A percentile compares a stretch with the other conserved stretches of the same genome.
Conservation (phyloP, 108 stramenopile genomes). For the Pseudonitzschia pungens region DNA sequence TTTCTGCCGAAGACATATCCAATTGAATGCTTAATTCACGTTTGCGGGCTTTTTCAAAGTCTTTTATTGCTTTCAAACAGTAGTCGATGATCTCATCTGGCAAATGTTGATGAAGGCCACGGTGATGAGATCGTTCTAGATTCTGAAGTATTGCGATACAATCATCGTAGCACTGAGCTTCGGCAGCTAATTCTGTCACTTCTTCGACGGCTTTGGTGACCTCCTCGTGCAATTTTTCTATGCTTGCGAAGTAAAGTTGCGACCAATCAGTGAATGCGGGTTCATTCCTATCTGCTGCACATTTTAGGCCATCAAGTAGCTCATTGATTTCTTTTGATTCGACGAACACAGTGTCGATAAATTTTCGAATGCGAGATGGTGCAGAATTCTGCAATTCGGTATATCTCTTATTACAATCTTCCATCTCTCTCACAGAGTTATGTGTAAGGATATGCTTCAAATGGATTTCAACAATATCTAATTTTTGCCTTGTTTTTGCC, state of each 20-base stretch:
- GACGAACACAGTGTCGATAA: conserved; percentile 21
- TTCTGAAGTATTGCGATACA: conserved; percentile 14
- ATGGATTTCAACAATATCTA: neutral
- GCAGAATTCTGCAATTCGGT: neutral
- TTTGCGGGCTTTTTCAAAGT: neutral
- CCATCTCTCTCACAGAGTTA: neutral
- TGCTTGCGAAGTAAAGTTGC: conserved; percentile 31
- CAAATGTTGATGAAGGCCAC: conserved; percentile 23
- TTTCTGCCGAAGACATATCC: neutral
- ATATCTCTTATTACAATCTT: neutral
- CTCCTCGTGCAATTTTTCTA: conserved; percentile 15
- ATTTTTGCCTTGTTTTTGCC: neutral
- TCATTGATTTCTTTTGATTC: conserved; percentile 29
- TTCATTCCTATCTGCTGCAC: conserved; percentile 23
- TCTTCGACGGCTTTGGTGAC: conserved; percentile 11
- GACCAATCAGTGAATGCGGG: conserved; percentile 21
- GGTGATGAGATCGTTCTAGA: conserved; percentile 12
- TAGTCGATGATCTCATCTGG: neutral
- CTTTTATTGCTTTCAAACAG: neutral
- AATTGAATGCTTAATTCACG: conserved; percentile 4
- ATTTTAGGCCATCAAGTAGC: conserved; percentile 33
- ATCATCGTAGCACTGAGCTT: conserved; percentile 42
- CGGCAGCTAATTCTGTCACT: conserved; percentile 13
- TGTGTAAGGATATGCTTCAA: neutral
- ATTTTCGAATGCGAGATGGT: neutral